Conservation (phyloP, 148 eudicot genomes). For the Fallopia convolvulus region DNA sequence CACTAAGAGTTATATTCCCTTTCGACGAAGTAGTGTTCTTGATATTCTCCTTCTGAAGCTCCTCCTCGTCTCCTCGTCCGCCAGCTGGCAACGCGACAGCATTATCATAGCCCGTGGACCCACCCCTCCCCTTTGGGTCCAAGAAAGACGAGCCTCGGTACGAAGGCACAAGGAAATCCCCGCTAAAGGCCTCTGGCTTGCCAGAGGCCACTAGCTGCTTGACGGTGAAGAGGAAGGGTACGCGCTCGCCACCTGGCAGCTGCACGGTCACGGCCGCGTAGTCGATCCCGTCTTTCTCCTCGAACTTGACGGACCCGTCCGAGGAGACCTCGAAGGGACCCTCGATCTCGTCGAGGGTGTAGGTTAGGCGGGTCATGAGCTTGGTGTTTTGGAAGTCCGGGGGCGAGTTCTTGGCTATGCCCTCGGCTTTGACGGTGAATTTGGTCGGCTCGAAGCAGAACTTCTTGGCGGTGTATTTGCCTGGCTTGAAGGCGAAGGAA, state of each 20-base stretch:
- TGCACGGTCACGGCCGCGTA: constrained; percentile 98
- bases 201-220: constrained; percentile 95
- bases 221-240: constrained; percentile 88
- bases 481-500: constrained; percentile 74
- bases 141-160: constrained; percentile 95
- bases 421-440: constrained; percentile 88
- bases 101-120: constrained; percentile 92
- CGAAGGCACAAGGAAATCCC: constrained; percentile 90
- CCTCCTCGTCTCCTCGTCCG: constrained; percentile 98
- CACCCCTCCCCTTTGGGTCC: constrained; percentile 99
- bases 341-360: constrained; percentile 96
- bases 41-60: constrained; percentile 76
- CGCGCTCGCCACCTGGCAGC: constrained; percentile 96
- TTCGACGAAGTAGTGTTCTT: constrained; percentile 59
- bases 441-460: constrained; percentile 93
- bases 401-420: constrained; percentile 65
- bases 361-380: constrained; percentile 96
- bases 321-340: constrained; percentile 83
- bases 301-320: constrained; percentile 77
- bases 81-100: constrained; percentile 98
- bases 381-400: constrained; percentile 94
- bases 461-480: constrained; percentile 87
- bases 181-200: constrained; percentile 66
- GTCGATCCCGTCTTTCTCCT: constrained; percentile 98
- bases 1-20: constrained; percentile 19